These are phyloP conservation scores for Biscogniauxia sp. DNA, from an alignment of 2,329 filamentous ascomycete species.

Conservation along the genomic window DNA sequence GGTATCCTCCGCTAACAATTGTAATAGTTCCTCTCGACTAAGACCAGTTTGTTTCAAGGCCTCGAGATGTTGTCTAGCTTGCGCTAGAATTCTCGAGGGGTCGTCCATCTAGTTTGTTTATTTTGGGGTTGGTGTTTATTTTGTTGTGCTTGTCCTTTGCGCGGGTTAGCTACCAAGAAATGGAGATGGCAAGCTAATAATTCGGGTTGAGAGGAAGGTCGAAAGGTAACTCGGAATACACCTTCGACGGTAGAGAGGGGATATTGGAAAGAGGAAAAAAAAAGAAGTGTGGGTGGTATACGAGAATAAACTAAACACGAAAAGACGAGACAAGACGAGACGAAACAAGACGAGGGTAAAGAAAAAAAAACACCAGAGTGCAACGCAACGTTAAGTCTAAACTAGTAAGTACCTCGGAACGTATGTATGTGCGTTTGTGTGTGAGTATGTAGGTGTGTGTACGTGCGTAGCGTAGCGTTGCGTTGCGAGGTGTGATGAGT, in stretches of 20 bases:
- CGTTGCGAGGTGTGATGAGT: background rate
- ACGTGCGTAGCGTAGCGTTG: background rate
- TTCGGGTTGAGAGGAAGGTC: background rate
- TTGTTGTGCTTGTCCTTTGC: background rate
- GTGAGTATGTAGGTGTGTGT: conserved; percentile 10
- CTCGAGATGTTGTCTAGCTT: conserved; percentile 33
- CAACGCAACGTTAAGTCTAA: conserved; percentile 14
- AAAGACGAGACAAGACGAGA: background rate
- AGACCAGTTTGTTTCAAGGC: conserved; percentile 35
- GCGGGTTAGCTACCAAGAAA: background rate
- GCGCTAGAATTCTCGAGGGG: conserved; percentile 31
- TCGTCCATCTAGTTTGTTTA: conserved; percentile 26
- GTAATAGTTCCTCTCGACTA: conserved; percentile 30
- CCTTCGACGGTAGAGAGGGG: background rate
- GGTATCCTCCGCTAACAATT: conserved; percentile 28
- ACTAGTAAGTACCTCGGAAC: conserved; percentile 16
- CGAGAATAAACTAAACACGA: background rate
- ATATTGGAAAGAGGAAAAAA: too few species aligned
- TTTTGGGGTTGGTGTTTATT: background rate
- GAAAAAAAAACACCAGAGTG: conserved; percentile 3
- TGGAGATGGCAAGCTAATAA: background rate
- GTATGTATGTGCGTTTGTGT: conserved; percentile 21
- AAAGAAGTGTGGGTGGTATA: conserved; percentile 2
- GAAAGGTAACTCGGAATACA: conserved; percentile 10
- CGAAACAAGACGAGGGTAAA: background rate